Base-by-base conservation (phyloP, 2,329 filamentous ascomycete species). In the Sclerotinia borealis region DNA sequence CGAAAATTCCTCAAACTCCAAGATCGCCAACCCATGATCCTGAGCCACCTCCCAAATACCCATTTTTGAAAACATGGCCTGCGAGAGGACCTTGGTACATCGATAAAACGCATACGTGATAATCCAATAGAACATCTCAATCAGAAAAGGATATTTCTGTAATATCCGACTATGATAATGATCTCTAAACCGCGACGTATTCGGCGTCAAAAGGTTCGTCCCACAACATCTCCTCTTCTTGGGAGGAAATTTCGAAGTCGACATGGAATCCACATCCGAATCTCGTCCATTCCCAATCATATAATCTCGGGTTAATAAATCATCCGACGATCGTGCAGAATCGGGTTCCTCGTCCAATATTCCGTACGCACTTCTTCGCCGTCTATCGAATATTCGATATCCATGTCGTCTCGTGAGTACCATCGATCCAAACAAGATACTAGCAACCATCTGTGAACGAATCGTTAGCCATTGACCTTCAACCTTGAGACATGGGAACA, bases 81-180 rank as follows among this genome's bases (percentile, higher is more conserved):
- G 68, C 15, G 72, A 72, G 19, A 69, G 65, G 22, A 73, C 50
- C 9, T 65, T 68, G 10, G 73, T 71, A 49, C 66, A 70, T 39
- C 69, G 67, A 49, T 74, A 75, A 36, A 71, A 71, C 1, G 71
- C 69, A 50, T 75, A 73, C 2, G 72, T 87, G 66, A 87, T 79
- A 55, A 83, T 78, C 85, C 85, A 88, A 74, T 88, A 88, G 70
- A 87, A 85, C 83, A 87, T 86, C 72, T 87, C 85, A 62, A 87
- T 81, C 68, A 87, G 71, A 71, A 88, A 88, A 0, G 85, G 83
- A 68, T 85, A 88, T 71, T 86, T 86, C 72, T 87, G 83, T 64
- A 89, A 77, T 62, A 89, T 79, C 31, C 85, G 79, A 65, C 83
- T 87, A 72, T 88, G 86, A 55, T 82, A 73, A 71, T 87, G 76